Evolutionary conservation across 2,329 filamentous ascomycete genomes (phyloP).

Genomic region (Rhynchosporium secalis): DNA sequence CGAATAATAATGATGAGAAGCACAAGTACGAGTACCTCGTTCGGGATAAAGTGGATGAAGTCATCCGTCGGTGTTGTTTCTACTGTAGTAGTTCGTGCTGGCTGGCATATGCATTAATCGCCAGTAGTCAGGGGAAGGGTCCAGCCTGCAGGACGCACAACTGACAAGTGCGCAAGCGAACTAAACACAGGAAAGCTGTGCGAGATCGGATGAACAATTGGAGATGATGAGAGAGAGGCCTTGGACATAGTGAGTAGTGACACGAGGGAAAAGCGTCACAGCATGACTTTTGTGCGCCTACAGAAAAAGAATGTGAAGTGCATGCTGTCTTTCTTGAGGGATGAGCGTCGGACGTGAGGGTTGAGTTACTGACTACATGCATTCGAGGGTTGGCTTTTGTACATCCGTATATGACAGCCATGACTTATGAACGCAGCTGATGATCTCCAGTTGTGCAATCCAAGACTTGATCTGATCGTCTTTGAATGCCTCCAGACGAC

Average conservation of each 20-base stretch:
- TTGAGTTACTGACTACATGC: neutral
- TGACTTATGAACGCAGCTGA: too few relatives aligned
- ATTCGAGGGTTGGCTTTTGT: too few relatives aligned
- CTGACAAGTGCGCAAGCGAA: neutral
- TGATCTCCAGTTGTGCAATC: too few relatives aligned
- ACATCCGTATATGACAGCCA: too few relatives aligned
- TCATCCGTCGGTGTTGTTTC: conserved; percentile 2
- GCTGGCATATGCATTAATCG: neutral
- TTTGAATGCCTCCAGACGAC: neutral
- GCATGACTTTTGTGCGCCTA: conserved; percentile 5
- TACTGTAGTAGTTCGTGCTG: neutral
- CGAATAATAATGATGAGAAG: neutral
- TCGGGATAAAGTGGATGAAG: neutral
- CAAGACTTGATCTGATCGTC: neutral
- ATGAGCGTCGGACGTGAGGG: neutral
- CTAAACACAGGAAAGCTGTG: neutral
- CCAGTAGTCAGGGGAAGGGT: neutral
- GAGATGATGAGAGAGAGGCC: neutral
- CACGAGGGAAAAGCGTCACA: neutral
- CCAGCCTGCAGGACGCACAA: neutral
- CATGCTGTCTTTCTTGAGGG: too few relatives aligned
- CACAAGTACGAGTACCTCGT: neutral
- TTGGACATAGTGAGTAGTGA: neutral
- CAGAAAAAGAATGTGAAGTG: neutral
- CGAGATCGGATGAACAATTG: conserved; percentile 5